Percentiles rank a stretch among this genome's conserved stretches.
phyloP scores from a whole-genome alignment of 352 stramenopile genomes.

The Pelagophyceae sp. region DNA sequence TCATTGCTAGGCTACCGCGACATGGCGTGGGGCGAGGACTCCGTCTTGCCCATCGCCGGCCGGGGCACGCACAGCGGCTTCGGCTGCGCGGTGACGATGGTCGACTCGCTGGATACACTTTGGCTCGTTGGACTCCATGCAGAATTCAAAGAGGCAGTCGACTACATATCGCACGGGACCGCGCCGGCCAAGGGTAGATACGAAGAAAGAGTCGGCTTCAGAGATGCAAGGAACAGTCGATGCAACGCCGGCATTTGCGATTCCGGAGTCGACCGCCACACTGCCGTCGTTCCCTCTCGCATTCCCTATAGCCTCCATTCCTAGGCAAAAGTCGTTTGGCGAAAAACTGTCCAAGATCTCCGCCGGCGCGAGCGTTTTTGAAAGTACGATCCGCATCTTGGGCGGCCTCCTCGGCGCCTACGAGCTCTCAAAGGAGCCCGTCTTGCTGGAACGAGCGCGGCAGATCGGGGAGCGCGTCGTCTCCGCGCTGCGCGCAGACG shows the following conservation, averaged over 20 bases:
- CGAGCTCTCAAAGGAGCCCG: slow-evolving; percentile 44
- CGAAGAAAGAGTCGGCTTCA: no score
- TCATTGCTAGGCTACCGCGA: background rate
- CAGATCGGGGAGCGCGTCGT: background rate
- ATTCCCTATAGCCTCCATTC: no score
- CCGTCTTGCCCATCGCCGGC: background rate
- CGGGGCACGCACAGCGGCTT: background rate
- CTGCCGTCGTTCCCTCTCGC: no score
- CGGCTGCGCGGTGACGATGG: slow-evolving; percentile 8
- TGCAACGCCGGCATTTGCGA: no score
- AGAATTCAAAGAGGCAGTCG: slow-evolving; percentile 73
- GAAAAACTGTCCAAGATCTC: background rate
- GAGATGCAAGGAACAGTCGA: no score
- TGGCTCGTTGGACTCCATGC: slow-evolving; percentile 81
- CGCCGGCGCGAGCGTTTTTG: slow-evolving; percentile 80
- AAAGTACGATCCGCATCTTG: slow-evolving; percentile 95
- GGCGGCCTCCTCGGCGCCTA: slow-evolving; percentile 91
- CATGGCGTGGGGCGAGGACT: background rate
- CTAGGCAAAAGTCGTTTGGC: background rate
- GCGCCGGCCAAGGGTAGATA: no score
- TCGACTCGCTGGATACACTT: slow-evolving; percentile 17
- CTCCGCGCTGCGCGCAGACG: background rate
- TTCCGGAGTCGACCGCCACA: no score
- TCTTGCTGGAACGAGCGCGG: background rate
- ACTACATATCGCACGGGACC: slow-evolving; percentile 77